Evolutionary conservation across 2,329 filamentous ascomycete genomes (phyloP).

Genomic region (Dactylella cylindrospora): DNA sequence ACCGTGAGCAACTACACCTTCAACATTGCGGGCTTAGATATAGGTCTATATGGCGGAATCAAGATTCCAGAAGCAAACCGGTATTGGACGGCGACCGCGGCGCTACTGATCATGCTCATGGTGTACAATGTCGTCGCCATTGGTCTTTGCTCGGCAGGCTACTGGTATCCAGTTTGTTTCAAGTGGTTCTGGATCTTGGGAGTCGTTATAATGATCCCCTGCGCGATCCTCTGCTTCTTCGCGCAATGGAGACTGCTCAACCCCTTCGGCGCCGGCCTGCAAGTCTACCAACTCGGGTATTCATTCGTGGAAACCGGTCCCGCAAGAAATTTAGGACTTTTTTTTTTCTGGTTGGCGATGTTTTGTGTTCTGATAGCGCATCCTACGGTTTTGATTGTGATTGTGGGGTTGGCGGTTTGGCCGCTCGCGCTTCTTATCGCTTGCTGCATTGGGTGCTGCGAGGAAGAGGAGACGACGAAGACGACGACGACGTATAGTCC

Average conservation of each 20-base stretch:
- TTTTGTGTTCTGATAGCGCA: neutral
- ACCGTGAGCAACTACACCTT: no score
- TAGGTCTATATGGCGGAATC: no score
- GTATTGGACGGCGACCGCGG: slow-evolving; percentile 8
- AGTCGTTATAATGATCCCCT: neutral
- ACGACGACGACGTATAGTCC: no score
- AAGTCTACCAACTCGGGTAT: neutral
- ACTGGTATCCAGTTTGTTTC: neutral
- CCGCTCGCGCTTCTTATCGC: no score
- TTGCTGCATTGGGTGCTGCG: no score
- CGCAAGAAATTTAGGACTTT: slow-evolving; percentile 8
- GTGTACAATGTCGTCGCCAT: slow-evolving; percentile 7
- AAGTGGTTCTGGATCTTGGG: slow-evolving; percentile 11
- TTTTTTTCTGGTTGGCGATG: slow-evolving; percentile 13
- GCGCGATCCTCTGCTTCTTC: neutral
- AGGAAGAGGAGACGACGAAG: no score
- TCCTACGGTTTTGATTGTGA: slow-evolving; percentile 4
- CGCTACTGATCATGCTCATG: slow-evolving; percentile 3
- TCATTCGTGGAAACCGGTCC: slow-evolving; percentile 6
- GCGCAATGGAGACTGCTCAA: slow-evolving; percentile 1
- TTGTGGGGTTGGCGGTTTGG: no score
- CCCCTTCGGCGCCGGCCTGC: neutral
- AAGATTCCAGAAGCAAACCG: neutral
- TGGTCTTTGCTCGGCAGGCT: neutral
- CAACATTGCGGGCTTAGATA: no score